Conservation (phyloP, 352 stramenopile species). For the Elongisporangium senticosum region DNA sequence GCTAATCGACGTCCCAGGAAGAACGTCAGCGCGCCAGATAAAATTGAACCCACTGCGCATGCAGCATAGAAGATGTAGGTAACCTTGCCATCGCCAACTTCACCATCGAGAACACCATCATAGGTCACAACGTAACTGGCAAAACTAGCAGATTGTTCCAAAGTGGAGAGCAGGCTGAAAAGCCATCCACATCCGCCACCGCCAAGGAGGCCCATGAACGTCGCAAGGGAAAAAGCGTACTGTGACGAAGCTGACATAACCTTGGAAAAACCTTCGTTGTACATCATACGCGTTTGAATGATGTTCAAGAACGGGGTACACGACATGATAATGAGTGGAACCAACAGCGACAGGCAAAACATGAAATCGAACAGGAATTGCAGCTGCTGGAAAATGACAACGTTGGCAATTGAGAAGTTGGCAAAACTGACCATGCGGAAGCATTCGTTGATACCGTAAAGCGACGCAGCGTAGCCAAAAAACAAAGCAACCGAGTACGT, state of each 20-base stretch:
- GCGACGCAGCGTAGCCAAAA: conserved; percentile 50
- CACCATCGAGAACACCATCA: conserved; percentile 39
- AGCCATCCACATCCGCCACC: conserved; percentile 61
- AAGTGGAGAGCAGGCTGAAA: conserved; percentile 53
- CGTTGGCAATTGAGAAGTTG: conserved; percentile 44
- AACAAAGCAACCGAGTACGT: conserved; percentile 47
- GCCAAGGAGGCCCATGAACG: conserved; percentile 60
- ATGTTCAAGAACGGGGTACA: conserved; percentile 73
- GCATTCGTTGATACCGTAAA: conserved; percentile 75
- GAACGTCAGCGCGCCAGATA: conserved; percentile 45
- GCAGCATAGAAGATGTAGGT: conserved; percentile 54
- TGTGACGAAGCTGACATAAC: conserved; percentile 76
- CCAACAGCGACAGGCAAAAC: conserved; percentile 57
- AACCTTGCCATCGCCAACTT: conserved; percentile 47
- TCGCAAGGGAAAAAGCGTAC: conserved; percentile 67
- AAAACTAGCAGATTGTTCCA: conserved; percentile 64
- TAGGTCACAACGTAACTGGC: conserved; percentile 62
- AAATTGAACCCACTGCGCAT: conserved; percentile 40
- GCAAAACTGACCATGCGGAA: conserved; percentile 67
- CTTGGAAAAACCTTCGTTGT: conserved; percentile 80
- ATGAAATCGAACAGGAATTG: conserved; percentile 78
- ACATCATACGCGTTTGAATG: conserved; percentile 85
- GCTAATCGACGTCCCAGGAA: conserved; percentile 59
- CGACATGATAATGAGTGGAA: conserved; percentile 63
- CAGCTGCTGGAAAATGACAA: conserved; percentile 62